phyloP scores from a whole-genome alignment of 148 eudicot genomes.

The Chenopodium suecicum region DNA sequence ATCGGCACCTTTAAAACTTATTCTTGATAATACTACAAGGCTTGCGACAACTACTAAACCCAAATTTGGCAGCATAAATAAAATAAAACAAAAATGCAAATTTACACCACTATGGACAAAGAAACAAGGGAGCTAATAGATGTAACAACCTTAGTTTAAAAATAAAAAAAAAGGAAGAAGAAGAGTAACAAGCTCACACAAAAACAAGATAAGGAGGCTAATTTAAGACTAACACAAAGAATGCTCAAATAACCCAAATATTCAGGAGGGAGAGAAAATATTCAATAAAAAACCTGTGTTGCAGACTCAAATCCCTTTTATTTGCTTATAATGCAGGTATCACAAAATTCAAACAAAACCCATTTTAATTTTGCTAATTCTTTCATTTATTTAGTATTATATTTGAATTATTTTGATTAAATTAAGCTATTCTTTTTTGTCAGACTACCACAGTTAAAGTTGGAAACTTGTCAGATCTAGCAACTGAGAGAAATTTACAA shows the following conservation, averaged over 20 bases:
- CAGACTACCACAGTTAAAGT: slow-evolving; percentile 80
- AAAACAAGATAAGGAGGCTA: too few species aligned
- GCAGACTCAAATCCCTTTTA: not conserved
- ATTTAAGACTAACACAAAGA: too few species aligned
- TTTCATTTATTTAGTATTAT: not conserved
- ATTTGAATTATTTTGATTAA: not conserved
- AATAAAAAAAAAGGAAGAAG: not conserved
- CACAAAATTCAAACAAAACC: not conserved
- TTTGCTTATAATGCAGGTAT: slow-evolving; percentile 1
- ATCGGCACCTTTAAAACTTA: not conserved
- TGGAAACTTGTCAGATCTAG: slow-evolving; percentile 87
- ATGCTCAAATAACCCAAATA: too few species aligned
- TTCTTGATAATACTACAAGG: not conserved
- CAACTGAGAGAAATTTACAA: slow-evolving; percentile 81
- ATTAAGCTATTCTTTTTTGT: not conserved
- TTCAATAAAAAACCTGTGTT: not conserved
- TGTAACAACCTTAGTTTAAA: not conserved
- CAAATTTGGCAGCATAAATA: not conserved
- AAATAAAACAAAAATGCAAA: too few species aligned
- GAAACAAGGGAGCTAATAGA: not conserved
- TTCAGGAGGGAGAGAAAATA: too few species aligned
- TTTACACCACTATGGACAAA: not conserved
- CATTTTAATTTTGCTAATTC: not conserved
- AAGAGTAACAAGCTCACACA: not conserved
- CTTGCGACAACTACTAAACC: not conserved